Percentiles rank a stretch among this genome's conserved stretches.
Evolutionary conservation across 1,284 basidiomycete species (phyloP).

Genomic region (Singerocomus inundabilis): DNA sequence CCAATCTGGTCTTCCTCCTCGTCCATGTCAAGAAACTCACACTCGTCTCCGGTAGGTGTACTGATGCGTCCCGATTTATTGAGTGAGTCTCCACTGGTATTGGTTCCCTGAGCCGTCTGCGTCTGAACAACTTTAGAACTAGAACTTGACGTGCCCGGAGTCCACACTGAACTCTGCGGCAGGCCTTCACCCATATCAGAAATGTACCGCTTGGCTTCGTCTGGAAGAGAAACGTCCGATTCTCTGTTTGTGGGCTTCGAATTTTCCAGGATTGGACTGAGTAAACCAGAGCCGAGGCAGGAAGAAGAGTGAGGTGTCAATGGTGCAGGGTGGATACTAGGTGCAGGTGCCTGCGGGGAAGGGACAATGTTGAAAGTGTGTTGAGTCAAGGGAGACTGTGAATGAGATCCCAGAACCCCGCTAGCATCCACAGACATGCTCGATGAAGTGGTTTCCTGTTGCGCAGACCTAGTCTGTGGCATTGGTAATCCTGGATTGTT

Average conservation of each 20-base stretch:
- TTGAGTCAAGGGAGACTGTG: constrained; percentile 7
- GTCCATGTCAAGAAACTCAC: constrained; percentile 58
- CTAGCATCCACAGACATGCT: background rate
- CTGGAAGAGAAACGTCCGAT: constrained; percentile 66
- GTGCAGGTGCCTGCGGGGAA: constrained; percentile 5
- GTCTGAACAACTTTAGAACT: background rate
- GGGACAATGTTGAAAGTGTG: constrained; percentile 4
- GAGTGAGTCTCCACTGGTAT: constrained; percentile 2
- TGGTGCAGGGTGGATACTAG: constrained; percentile 12
- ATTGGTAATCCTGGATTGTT: constrained; percentile 1
- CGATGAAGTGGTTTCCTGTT: constrained; percentile 6
- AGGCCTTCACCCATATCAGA: constrained; percentile 65
- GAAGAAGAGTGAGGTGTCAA: constrained; percentile 28
- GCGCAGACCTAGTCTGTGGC: constrained; percentile 10
- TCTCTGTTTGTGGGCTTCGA: constrained; percentile 43
- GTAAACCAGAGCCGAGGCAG: constrained; percentile 21
- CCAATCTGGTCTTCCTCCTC: constrained; percentile 43
- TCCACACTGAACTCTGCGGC: constrained; percentile 44
- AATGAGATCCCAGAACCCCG: constrained; percentile 1
- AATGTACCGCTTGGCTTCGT: constrained; percentile 71
- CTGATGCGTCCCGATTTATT: constrained; percentile 2
- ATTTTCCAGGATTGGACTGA: constrained; percentile 30
- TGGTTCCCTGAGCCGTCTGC: background rate
- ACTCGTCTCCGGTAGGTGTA: constrained; percentile 17
- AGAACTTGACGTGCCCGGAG: background rate